Base-by-base conservation (phyloP, 192 early-diverging fungal species). In the Gryganskiella cystojenkinii region DNA sequence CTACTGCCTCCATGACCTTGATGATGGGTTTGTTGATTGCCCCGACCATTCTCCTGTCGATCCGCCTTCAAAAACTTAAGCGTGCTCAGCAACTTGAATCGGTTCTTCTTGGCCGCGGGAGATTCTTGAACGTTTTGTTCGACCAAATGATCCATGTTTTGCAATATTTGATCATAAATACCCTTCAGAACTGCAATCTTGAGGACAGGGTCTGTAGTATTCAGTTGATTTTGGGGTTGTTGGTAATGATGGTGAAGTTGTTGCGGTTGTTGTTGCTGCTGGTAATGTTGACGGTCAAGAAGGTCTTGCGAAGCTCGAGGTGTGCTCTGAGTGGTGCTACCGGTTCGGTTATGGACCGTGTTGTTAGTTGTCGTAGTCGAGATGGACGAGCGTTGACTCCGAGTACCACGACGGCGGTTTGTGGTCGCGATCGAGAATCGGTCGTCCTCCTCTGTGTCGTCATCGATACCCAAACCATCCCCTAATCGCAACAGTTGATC, bases 101-200 rank as follows among this genome's bases (percentile, higher is more conserved):
- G 61, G 52, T 69, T 68, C n/a, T 78, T 78, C 67, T 78, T 78
- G 45, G 68, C 68, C 24, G 66, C 67, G 1, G 74, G 74, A 3
- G 67, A 78, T 31, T 78, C 74, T 43, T 68, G 74, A 0, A 78
- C 56, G 35, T 59, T 64, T 3, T 68, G 74, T 66, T 78, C 74
- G 3, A 56, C 74, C 4, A 78, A 17, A 0, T 69, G 61, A 25
- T 78, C 74, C 70, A 79, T 67, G 20, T 82, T 73, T 42, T 70
- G 76, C 40, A 82, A 58, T 9, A 82, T 80, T 47, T 82, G 81
- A 47, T 82, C 81, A 53, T 82, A 82, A 40, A 82, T 73, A 0
- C 81, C 76, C 63, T 82, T 82, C 34, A 82, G 19, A 4, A 82
- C 71, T 14, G 76, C 71, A 66, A 82, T 82, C 55, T 82, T 82